Percentiles rank a stretch among this genome's conserved stretches.
Evolutionary conservation across 106 monocot species (phyloP).

Genomic region (Agapanthus africanus): DNA sequence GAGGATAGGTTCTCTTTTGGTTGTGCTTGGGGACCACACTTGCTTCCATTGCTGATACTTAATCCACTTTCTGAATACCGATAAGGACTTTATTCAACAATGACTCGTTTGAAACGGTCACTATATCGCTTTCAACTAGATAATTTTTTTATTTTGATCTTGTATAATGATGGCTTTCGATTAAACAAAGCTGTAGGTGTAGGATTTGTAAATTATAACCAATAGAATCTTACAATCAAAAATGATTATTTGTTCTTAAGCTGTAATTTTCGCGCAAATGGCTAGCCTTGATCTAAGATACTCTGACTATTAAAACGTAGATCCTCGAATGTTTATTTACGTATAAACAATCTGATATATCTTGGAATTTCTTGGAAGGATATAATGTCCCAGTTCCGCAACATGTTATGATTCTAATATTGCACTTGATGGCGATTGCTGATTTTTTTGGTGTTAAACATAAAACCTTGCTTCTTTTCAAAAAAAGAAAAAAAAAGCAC

Average conservation of each 20-base stretch:
- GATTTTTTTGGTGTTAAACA: too few species aligned
- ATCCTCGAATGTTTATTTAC: too few species aligned
- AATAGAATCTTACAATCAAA: too few species aligned
- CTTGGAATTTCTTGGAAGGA: too few species aligned
- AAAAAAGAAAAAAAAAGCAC: too few species aligned
- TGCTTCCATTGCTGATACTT: neutral
- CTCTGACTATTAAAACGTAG: neutral
- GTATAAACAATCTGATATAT: too few species aligned
- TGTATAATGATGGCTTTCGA: neutral
- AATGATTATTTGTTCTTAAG: too few species aligned
- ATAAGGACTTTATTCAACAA: neutral
- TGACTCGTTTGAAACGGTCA: neutral
- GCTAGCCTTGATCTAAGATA: neutral
- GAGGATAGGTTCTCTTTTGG: constrained; percentile 6
- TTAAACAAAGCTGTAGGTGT: neutral
- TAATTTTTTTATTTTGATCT: neutral
- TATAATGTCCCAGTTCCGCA: too few species aligned
- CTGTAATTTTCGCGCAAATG: neutral
- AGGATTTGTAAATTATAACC: too few species aligned
- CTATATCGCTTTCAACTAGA: neutral
- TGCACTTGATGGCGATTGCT: too few species aligned
- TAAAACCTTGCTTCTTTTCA: too few species aligned
- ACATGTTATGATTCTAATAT: too few species aligned
- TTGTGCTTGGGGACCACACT: neutral
- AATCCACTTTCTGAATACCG: neutral